Conservation (phyloP, 2,329 filamentous ascomycete species). For the Ascochyta clinopodiicola region DNA sequence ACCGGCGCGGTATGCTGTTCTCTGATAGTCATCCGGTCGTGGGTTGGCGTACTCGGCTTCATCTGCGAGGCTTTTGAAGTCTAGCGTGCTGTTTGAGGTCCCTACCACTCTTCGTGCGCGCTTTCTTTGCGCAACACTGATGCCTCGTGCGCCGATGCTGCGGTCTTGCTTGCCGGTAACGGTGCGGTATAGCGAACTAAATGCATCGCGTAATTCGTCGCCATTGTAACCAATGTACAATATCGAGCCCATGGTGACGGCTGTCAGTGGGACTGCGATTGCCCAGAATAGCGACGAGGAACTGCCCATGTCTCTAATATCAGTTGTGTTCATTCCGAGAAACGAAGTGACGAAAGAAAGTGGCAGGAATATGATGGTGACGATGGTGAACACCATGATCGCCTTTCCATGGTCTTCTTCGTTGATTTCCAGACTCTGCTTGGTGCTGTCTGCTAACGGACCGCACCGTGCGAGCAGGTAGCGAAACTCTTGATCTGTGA, state of each 20-base stretch:
- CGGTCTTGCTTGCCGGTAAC: constrained; percentile 28
- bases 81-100: constrained; percentile 19
- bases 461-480: constrained; percentile 36
- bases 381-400: constrained; percentile 54
- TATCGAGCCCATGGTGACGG: constrained; percentile 31
- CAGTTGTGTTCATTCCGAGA: constrained; percentile 51
- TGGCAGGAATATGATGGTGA: constrained; percentile 54
- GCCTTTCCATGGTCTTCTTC: constrained; percentile 52
- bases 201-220: constrained; percentile 30
- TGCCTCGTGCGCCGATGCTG: constrained; percentile 22
- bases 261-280: constrained; percentile 39
- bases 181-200: constrained; percentile 18
- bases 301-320: constrained; percentile 51
- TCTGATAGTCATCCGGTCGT: constrained; percentile 5
- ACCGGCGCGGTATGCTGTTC: neutral
- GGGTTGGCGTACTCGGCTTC: constrained; percentile 35
- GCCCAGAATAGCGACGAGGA: constrained; percentile 52
- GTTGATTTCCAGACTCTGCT: constrained; percentile 45
- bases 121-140: constrained; percentile 37
- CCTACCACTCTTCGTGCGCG: constrained; percentile 13
- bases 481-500: constrained; percentile 31
- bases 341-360: constrained; percentile 54
- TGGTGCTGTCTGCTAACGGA: constrained; percentile 41
- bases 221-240: constrained; percentile 41
- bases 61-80: constrained; percentile 24